Evolutionary conservation across 495 filamentous ascomycete species (phyloP).

Genomic region (Penicilliopsis zonata): DNA sequence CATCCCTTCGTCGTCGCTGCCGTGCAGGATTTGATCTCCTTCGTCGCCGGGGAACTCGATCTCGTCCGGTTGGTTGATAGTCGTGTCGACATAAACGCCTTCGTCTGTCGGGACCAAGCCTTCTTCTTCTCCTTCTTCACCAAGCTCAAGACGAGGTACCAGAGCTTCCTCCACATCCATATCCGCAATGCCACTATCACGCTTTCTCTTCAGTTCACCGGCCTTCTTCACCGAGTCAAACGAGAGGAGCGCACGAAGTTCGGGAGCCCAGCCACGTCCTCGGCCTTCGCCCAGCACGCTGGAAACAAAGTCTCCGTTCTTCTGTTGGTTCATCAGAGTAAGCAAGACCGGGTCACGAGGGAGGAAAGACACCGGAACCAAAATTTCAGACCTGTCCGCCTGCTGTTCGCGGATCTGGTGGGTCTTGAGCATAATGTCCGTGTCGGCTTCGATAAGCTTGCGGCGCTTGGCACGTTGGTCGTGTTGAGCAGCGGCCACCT

Average conservation of each 20-base stretch:
- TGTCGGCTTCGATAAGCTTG: constrained; percentile 59
- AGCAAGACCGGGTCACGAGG: constrained; percentile 76
- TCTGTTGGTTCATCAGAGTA: constrained; percentile 81
- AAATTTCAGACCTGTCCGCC: constrained; percentile 63
- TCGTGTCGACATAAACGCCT: constrained; percentile 41
- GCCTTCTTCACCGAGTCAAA: constrained; percentile 65
- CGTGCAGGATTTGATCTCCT: constrained; percentile 20
- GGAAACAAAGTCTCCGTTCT: constrained; percentile 76
- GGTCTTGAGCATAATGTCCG: constrained; percentile 44
- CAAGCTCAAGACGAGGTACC: constrained; percentile 59
- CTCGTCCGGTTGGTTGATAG: constrained; percentile 30
- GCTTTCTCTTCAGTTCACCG: constrained; percentile 85
- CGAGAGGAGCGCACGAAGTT: constrained; percentile 75
- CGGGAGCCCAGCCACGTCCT: constrained; percentile 74
- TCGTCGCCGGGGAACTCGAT: constrained; percentile 57
- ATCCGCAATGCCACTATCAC: constrained; percentile 77
- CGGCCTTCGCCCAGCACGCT: constrained; percentile 62
- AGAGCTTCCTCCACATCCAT: constrained; percentile 54
- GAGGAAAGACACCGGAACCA: constrained; percentile 66
- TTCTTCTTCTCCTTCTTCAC: constrained; percentile 55
- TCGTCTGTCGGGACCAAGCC: constrained; percentile 30
- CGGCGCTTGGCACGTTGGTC: constrained; percentile 65
- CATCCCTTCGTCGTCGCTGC: constrained; percentile 43
- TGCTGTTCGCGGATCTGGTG: constrained; percentile 66
- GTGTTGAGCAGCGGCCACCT: constrained; percentile 40